These are phyloP conservation scores for Exophiala phaeomuriformis DNA, from an alignment of 2,329 filamentous ascomycete genomes.

Conservation along the genomic window DNA sequence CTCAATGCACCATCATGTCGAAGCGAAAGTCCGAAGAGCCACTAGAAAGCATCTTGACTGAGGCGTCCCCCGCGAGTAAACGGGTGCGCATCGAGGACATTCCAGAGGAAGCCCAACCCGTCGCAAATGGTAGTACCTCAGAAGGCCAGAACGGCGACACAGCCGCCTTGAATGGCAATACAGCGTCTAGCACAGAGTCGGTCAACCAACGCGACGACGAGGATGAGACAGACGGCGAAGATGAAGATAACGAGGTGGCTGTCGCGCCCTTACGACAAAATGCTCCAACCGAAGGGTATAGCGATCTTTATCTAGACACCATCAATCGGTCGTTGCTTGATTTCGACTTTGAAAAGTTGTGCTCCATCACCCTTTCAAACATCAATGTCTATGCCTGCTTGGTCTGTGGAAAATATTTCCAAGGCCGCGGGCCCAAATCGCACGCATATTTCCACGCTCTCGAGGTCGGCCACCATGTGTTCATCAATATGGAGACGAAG, in stretches of 20 bases:
- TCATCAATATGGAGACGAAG: conserved; percentile 93
- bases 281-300: conserved; percentile 79
- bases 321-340: conserved; percentile 89
- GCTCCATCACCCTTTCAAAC: conserved; percentile 89
- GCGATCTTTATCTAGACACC: conserved; percentile 94
- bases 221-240: conserved; percentile 31
- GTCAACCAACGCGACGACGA: conserved; percentile 31
- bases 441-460: conserved; percentile 97
- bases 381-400: conserved; percentile 98
- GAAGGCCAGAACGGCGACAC: not conserved
- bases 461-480: conserved; percentile 92
- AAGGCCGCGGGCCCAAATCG: conserved; percentile 86
- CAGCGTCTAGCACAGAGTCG: conserved; percentile 1
- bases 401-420: conserved; percentile 95
- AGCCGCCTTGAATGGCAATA: conserved; percentile 1
- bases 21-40: conserved; percentile 43
- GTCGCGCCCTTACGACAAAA: conserved; percentile 54
- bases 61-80: conserved; percentile 40
- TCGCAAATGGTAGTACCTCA: not conserved
- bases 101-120: conserved; percentile 23
- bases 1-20: conserved; percentile 32
- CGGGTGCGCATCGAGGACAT: conserved; percentile 38
- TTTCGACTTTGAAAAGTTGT: conserved; percentile 98
- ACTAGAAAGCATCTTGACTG: conserved; percentile 32
- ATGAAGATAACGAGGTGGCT: conserved; percentile 32